These are phyloP conservation scores for Wilcoxina mikolae DNA, from an alignment of 495 filamentous ascomycete species.

Conservation along the genomic window DNA sequence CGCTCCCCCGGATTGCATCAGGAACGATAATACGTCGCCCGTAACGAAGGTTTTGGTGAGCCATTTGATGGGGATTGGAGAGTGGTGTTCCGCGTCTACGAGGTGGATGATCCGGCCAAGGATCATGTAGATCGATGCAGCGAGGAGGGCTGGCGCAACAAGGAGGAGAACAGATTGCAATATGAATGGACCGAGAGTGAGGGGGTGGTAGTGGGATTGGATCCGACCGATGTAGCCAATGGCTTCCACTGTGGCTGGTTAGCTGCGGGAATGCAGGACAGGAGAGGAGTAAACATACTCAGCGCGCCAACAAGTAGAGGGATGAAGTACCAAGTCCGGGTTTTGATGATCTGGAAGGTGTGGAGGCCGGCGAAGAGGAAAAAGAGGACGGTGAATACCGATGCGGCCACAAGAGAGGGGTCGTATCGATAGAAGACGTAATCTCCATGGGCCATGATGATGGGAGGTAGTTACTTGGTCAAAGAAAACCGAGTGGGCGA, in stretches of 20 bases:
- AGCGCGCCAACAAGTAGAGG: constrained; percentile 43
- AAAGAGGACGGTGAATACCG: constrained; percentile 41
- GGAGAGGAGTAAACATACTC: constrained; percentile 33
- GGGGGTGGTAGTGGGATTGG: constrained; percentile 28
- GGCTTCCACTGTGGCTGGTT: constrained; percentile 36
- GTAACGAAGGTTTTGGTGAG: constrained; percentile 37
- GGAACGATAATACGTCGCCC: constrained; percentile 35
- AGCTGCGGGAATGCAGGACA: background rate
- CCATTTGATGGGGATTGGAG: constrained; percentile 33
- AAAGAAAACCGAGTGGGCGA: too few species aligned
- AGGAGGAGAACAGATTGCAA: constrained; percentile 37
- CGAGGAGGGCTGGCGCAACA: constrained; percentile 38
- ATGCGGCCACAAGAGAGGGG: constrained; percentile 37
- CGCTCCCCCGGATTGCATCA: constrained; percentile 30
- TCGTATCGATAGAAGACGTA: constrained; percentile 35
- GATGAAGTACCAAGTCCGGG: constrained; percentile 45
- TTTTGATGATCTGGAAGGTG: constrained; percentile 34
- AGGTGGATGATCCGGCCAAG: constrained; percentile 35
- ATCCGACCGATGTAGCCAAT: constrained; percentile 45
- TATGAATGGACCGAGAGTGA: constrained; percentile 33
- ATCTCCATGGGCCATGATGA: too few species aligned
- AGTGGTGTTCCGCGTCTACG: constrained; percentile 31
- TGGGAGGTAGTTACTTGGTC: too few species aligned
- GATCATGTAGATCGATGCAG: constrained; percentile 45
- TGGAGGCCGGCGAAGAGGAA: constrained; percentile 35